Base-by-base conservation (phyloP, 2,329 filamentous ascomycete species). In the Massarina eburnea region DNA sequence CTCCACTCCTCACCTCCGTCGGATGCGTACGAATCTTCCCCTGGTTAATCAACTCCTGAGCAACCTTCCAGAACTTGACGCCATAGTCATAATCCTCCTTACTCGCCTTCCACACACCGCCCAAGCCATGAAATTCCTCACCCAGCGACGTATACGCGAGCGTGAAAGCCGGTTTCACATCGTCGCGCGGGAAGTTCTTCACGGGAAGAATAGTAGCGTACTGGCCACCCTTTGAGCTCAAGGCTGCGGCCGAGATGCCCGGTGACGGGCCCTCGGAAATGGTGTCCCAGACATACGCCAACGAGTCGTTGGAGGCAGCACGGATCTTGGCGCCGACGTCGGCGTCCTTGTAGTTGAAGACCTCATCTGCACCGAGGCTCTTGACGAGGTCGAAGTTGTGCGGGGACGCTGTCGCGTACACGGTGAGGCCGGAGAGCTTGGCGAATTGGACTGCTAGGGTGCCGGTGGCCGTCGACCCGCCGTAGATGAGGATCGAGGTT, bases 401-500 rank as follows among this genome's bases (percentile, higher is more conserved):
- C 62, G 0, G 87, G 4, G 76, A 77, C 2, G 75, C 73, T 2
- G 24, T 70, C 71, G 6, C 76, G 77, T 3, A 79, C 15, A 18
- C 33, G 0, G 2, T 78, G 53, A 79, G 83, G 0, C 82, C 83
- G 3, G 81, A 58, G 0, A 72, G 70, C 61, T 85, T 86, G 8
- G 83, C 83, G 35, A 86, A 77, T 59, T 87, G 84, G 42, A 87
- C 80, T 0, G 74, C 78, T 46, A 77, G 84, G 0, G 76, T 75
- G 0, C 84, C 78, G 1, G 77, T 79, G 15, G 77, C 77, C 2
- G 76, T 78, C 30, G 73, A 76, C 8, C 72, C 77, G 36, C 76
- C 77, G 49, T 80, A 80, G 43, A 80, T 74, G 10, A 80, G 57
- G 15, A 80, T 54, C 0, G 73, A 66, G 0, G 57, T 66, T 15